Conservation (phyloP, 2,329 filamentous ascomycete species). For the Colletotrichum siamense region DNA sequence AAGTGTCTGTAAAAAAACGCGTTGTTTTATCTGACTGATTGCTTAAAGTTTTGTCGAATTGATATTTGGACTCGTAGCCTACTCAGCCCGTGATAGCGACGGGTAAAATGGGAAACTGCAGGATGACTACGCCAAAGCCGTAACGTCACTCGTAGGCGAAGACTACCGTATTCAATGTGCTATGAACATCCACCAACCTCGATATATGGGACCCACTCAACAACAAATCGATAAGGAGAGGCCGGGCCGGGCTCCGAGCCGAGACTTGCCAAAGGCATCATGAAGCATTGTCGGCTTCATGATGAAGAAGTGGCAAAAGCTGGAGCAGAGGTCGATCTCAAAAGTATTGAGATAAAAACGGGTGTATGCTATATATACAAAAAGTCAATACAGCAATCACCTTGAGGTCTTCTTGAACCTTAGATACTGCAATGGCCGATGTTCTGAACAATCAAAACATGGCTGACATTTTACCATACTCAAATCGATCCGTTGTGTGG, state of each 20-base stretch:
- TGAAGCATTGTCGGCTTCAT: background rate
- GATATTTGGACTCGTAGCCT: rapidly evolving
- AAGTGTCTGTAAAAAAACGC: rapidly evolving
- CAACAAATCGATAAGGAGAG: background rate
- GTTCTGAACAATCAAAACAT: background rate
- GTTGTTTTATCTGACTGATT: rapidly evolving
- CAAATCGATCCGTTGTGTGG: background rate
- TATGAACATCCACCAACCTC: background rate
- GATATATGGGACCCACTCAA: background rate
- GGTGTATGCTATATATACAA: background rate
- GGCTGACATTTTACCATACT: background rate
- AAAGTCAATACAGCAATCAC: background rate
- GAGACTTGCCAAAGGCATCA: background rate
- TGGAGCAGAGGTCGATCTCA: background rate
- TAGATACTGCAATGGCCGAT: background rate
- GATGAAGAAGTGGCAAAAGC: background rate
- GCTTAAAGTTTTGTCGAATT: background rate
- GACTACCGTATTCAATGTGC: background rate
- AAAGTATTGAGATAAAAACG: background rate
- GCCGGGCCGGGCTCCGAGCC: background rate
- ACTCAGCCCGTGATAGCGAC: background rate
- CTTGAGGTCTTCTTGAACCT: background rate
- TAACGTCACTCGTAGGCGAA: background rate
- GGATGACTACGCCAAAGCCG: background rate
- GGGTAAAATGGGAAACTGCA: background rate